Conservation (phyloP, 345 rosid species). For the Theobroma cacao region DNA sequence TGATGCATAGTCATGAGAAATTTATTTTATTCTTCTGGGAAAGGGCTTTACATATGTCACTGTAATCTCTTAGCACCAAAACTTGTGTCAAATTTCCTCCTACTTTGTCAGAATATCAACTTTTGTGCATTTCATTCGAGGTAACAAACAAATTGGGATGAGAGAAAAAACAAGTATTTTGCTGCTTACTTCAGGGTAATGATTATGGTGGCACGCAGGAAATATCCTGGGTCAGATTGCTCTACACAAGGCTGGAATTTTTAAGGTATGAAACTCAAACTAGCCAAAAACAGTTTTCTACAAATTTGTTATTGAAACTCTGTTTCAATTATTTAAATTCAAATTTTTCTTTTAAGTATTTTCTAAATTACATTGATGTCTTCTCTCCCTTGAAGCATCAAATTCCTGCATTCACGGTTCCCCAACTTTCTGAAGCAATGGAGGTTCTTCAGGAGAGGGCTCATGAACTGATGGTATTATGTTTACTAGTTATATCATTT, state of each 20-base stretch:
- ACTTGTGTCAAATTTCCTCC: background rate
- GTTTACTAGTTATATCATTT: background rate
- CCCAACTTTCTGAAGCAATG: conserved; percentile 86
- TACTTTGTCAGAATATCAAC: background rate
- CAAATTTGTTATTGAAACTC: conserved; percentile 12
- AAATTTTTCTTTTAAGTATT: conserved; percentile 27
- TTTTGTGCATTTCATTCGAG: background rate
- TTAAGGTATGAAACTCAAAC: conserved; percentile 59
- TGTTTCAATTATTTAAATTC: conserved; percentile 23
- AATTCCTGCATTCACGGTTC: conserved; percentile 80
- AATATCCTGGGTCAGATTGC: conserved; percentile 74
- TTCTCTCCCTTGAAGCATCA: conserved; percentile 70
- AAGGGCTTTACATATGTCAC: background rate
- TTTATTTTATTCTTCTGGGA: background rate
- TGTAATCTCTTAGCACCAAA: background rate
- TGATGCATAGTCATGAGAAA: background rate
- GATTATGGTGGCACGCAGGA: conserved; percentile 43
- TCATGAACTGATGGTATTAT: conserved; percentile 41
- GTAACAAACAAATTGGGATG: background rate
- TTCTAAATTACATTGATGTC: conserved; percentile 55
- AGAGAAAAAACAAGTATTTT: conserved; percentile 1
- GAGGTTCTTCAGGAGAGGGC: conserved; percentile 62
- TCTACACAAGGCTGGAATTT: conserved; percentile 84
- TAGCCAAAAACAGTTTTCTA: background rate
- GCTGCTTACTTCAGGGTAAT: conserved; percentile 11